Conservation (phyloP, 2,329 filamentous ascomycete genomes). For the Macrophomina tecta region DNA sequence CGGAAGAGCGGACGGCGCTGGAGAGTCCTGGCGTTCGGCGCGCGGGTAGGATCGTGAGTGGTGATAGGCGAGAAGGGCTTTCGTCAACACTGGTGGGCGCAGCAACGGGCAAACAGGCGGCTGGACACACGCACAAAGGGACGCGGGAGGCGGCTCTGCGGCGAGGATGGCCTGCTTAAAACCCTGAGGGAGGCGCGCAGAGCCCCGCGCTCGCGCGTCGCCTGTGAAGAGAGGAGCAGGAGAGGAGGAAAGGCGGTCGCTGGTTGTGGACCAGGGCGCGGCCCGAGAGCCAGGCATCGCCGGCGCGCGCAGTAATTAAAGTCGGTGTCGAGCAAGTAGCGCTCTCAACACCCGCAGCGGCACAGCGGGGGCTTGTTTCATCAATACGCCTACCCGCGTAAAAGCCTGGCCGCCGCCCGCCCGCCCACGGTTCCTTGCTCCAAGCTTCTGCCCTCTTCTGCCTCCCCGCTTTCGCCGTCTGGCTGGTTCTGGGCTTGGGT, state of each 20-base stretch:
- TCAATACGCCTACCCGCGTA: background rate
- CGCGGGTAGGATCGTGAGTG: conserved; percentile 22
- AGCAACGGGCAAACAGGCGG: conserved; percentile 2
- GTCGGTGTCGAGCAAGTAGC: conserved; percentile 2
- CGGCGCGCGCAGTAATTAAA: conserved; percentile 7
- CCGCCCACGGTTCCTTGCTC: background rate
- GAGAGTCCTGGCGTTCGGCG: conserved; percentile 10
- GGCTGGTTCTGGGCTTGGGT: no score
- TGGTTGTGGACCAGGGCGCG: background rate
- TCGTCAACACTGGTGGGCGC: conserved; percentile 20
- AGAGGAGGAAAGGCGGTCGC: conserved; percentile 16
- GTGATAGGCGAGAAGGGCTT: conserved; percentile 17
- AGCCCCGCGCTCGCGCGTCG: conserved; percentile 18
- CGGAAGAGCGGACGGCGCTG: conserved; percentile 6
- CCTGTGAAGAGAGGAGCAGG: background rate
- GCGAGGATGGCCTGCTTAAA: conserved; percentile 15
- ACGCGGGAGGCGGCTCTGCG: background rate
- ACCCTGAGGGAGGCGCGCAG: background rate
- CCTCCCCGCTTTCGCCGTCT: conserved; percentile 1
- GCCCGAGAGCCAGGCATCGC: conserved; percentile 16
- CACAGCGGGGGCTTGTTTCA: conserved; percentile 21
- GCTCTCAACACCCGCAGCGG: conserved; percentile 14
- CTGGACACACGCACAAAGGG: background rate
- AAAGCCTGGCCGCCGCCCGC: background rate
- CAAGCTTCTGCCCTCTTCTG: background rate